Conservation (phyloP, 2,329 filamentous ascomycete genomes). For the Aspergillus bombycis region DNA sequence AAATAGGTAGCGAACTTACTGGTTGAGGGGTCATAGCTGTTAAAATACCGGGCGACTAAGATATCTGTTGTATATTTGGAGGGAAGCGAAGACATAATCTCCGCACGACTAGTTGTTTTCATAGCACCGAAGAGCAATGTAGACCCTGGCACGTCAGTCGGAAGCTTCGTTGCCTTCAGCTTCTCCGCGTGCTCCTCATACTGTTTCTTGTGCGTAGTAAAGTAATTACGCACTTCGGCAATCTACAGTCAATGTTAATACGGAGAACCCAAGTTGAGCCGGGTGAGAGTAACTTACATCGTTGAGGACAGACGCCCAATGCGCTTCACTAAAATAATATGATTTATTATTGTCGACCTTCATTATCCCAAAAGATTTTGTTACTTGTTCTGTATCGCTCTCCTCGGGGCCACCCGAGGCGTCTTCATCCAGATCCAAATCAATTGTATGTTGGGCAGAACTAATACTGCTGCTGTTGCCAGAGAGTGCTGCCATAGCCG, state of each 20-base stretch:
- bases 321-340: constrained; percentile 78
- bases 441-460: constrained; percentile 42
- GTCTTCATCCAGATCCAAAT: constrained; percentile 54
- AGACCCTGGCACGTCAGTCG: constrained; percentile 62
- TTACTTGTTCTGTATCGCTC: constrained; percentile 71
- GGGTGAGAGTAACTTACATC: constrained; percentile 54
- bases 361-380: constrained; percentile 76
- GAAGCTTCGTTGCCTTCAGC: constrained; percentile 68
- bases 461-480: constrained; percentile 40
- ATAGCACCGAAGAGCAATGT: constrained; percentile 77
- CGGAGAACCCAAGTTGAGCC: not conserved
- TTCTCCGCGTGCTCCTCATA: constrained; percentile 79
- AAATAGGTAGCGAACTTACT: constrained; percentile 47
- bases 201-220: constrained; percentile 82
- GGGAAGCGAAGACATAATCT: constrained; percentile 79
- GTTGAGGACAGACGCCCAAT: constrained; percentile 78
- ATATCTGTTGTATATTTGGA: constrained; percentile 81
- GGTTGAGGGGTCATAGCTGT: constrained; percentile 70
- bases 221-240: constrained; percentile 91
- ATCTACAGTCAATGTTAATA: constrained; percentile 57
- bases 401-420: constrained; percentile 63
- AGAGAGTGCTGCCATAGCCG: constrained; percentile 62
- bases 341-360: constrained; percentile 80
- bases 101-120: constrained; percentile 69
- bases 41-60: constrained; percentile 87